Conservation (phyloP, 768 basidiomycete species). For the Xerocomellus chrysenteron region DNA sequence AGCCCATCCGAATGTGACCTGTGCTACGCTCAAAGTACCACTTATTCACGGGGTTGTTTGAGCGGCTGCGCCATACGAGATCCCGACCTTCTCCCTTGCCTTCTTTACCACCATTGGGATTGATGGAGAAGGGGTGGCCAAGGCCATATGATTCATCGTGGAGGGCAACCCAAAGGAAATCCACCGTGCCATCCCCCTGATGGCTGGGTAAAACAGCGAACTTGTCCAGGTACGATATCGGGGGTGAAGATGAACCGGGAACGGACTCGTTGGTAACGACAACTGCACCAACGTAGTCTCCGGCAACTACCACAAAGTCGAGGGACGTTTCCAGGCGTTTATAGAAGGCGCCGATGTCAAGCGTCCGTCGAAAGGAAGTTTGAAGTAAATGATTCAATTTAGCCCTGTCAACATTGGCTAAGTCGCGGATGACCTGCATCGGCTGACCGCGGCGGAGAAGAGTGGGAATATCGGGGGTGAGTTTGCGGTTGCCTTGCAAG, state of each 20-base stretch:
- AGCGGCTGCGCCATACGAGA: constrained; percentile 91
- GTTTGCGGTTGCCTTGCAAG: constrained; percentile 79
- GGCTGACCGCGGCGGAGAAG: constrained; percentile 86
- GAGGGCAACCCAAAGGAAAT: constrained; percentile 98
- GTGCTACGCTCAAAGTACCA: constrained; percentile 98
- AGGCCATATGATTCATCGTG: constrained; percentile 98
- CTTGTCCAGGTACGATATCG: constrained; percentile 95
- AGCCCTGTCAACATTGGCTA: constrained; percentile 64
- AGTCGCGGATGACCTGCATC: constrained; percentile 74
- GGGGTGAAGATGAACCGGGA: constrained; percentile 33
- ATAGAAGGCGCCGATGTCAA: constrained; percentile 78
- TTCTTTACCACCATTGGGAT: constrained; percentile 90
- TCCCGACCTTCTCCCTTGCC: constrained; percentile 91
- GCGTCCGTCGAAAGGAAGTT: constrained; percentile 73
- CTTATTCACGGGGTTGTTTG: constrained; percentile 95
- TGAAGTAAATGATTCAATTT: constrained; percentile 85
- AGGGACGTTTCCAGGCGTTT: constrained; percentile 68
- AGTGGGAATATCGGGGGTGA: constrained; percentile 91
- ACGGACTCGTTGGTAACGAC: constrained; percentile 74
- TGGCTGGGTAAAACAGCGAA: constrained; percentile 94
- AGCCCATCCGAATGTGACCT: constrained; percentile 81
- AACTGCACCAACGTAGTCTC: constrained; percentile 94
- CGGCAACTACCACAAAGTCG: constrained; percentile 91
- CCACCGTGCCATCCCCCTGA: constrained; percentile 98
- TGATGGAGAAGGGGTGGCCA: constrained; percentile 89